Evolutionary conservation across 1,284 basidiomycete genomes (phyloP), one percentile per base, ranked within the genome.

Genomic region (Butyriboletus appendiculatus): DNA sequence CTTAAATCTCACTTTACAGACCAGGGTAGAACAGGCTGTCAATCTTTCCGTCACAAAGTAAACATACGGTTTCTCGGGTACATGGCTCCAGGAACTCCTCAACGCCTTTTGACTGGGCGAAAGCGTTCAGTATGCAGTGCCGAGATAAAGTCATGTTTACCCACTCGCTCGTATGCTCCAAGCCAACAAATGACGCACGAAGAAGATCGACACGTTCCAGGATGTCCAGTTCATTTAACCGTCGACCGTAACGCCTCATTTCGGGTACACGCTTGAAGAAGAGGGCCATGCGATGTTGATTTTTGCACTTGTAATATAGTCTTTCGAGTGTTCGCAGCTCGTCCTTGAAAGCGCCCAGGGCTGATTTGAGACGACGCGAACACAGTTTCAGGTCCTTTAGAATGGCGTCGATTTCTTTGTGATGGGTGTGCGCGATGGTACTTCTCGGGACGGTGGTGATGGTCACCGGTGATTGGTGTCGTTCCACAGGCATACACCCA

Each of bases 241-340:
- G 76, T 41, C 71, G 71, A 38, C 78, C 79, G 62, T 82, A 81
- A 55, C 82, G 76, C 55, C 85, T 76, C 24, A 84, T 75, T 67
- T 91, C 89, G 14, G 68, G 64, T 15, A 86, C 73, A 33, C 81
- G 81, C 63, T 80, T 78, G 86, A 88, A 91, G 66, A 88, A 90
- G 11, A 90, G 69, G 30, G 89, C 80, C 16, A 76, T 67, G 28
- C 85, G 81, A 63, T 92, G 90, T 64, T 92, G 88, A 62, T 90
- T 92, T 64, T 88, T 89, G 55, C 82, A 82, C 62, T 90, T 90
- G 73, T 92, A 92, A 65, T 85, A 87, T 1, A 92, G 63, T 56
- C 86, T 76, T 61, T 86, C 82, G 28, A 91, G 72, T 24, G 88
- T 64, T 48, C 78, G 77, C 15, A 83, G 64, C 61, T 92, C 90